These are phyloP conservation scores for Aschersonia sp. DNA, from an alignment of 2,329 filamentous ascomycete species.

Conservation along the genomic window DNA sequence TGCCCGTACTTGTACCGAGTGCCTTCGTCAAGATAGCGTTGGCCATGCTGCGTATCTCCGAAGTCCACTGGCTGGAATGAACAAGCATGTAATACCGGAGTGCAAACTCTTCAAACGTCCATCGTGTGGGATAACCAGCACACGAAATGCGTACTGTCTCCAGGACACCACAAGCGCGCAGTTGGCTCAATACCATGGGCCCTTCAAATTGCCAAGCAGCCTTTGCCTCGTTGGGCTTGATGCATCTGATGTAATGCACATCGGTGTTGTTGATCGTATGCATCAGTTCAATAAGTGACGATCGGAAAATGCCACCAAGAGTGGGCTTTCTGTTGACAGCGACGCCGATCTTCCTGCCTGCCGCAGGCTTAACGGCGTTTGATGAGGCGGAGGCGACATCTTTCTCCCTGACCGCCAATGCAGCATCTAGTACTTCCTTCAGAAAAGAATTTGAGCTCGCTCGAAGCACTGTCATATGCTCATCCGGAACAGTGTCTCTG, in stretches of 20 bases:
- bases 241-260: conserved; percentile 97
- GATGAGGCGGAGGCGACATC: conserved; percentile 53
- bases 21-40: conserved; percentile 84
- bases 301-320: conserved; percentile 96
- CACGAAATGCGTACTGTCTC: conserved; percentile 97
- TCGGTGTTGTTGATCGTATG: conserved; percentile 94
- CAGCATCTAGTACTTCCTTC: conserved; percentile 69
- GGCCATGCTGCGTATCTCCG: conserved; percentile 87
- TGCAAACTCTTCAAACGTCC: conserved; percentile 98
- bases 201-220: conserved; percentile 96
- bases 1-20: conserved; percentile 60
- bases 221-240: conserved; percentile 97
- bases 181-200: conserved; percentile 94
- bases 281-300: conserved; percentile 96
- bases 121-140: conserved; percentile 91
- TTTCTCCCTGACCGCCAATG: conserved; percentile 78
- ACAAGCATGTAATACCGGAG: conserved; percentile 97
- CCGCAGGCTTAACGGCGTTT: conserved; percentile 64
- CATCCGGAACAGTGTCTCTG: conserved; percentile 93
- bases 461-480: conserved; percentile 87
- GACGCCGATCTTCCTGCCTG: conserved; percentile 76
- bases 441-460: conserved; percentile 78
- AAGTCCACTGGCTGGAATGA: conserved; percentile 77
- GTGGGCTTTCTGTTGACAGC: conserved; percentile 94
- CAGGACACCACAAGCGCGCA: conserved; percentile 95